A percentile compares a stretch with the other conserved stretches of the same genome.
phyloP scores from a whole-genome alignment of 768 basidiomycete species.

The Symmetrospora coprosmae region DNA sequence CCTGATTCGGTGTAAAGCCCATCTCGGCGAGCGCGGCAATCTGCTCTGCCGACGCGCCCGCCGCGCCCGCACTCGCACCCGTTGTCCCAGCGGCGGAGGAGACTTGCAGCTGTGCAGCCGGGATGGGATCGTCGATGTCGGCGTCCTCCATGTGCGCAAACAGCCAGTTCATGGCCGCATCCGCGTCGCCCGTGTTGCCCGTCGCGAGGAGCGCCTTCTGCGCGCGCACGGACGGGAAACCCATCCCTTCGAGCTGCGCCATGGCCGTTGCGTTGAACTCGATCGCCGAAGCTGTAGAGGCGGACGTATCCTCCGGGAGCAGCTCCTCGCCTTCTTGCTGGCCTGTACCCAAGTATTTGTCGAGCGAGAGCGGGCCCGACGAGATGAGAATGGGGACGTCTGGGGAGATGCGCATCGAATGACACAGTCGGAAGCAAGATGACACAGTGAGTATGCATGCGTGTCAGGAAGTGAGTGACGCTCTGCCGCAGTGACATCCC shows the following conservation, averaged over 20 bases:
- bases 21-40: slow-evolving; percentile 67
- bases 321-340: slow-evolving; percentile 55
- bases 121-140: slow-evolving; percentile 74
- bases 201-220: slow-evolving; percentile 84
- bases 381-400: slow-evolving; percentile 76
- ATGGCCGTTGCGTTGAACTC: slow-evolving; percentile 62
- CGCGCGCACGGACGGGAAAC: slow-evolving; percentile 71
- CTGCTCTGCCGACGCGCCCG: slow-evolving; percentile 59
- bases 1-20: slow-evolving; percentile 77
- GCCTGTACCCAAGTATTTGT: slow-evolving; percentile 55
- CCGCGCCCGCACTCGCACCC: slow-evolving; percentile 34
- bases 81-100: slow-evolving; percentile 29
- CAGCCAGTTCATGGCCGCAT: slow-evolving; percentile 88
- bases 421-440: neutral
- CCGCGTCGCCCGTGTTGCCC: slow-evolving; percentile 53
- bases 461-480: neutral
- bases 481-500: neutral
- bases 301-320: slow-evolving; percentile 47
- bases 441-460: neutral
- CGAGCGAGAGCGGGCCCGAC: slow-evolving; percentile 49
- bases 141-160: slow-evolving; percentile 84
- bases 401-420: slow-evolving; percentile 37
- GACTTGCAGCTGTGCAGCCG: slow-evolving; percentile 23
- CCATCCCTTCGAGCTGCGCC: slow-evolving; percentile 70
- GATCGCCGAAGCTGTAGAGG: neutral